phyloP scores from a whole-genome alignment of 1,139 yeast genomes.

The Lodderomyces orthopsilosis region DNA sequence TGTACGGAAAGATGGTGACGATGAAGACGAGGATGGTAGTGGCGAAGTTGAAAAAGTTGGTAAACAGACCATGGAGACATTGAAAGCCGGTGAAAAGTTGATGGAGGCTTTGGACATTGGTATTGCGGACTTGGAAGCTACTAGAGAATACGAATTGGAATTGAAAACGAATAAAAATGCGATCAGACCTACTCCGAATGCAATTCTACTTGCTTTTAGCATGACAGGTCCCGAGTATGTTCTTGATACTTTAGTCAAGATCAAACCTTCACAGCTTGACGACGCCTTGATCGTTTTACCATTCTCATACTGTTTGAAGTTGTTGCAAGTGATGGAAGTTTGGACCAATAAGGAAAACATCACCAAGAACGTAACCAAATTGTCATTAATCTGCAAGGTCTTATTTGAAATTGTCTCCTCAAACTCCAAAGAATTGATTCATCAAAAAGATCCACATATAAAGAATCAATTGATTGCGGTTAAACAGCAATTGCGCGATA shows the following conservation, averaged over 20 bases:
- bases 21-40: constrained; percentile 37
- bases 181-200: constrained; percentile 59
- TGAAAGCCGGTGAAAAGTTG: constrained; percentile 91
- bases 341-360: constrained; percentile 61
- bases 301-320: constrained; percentile 72
- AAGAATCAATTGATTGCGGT: constrained; percentile 59
- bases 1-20: constrained; percentile 23
- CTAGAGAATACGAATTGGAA: constrained; percentile 43
- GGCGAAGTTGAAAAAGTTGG: constrained; percentile 61
- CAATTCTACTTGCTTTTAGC: constrained; percentile 68
- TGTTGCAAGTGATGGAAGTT: constrained; percentile 68
- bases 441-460: constrained; percentile 61
- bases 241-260: constrained; percentile 62
- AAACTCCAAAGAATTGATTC: constrained; percentile 72
- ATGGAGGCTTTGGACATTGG: constrained; percentile 93
- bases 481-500: constrained; percentile 52
- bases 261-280: constrained; percentile 82
- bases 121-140: constrained; percentile 62
- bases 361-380: constrained; percentile 42
- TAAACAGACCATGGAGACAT: constrained; percentile 84
- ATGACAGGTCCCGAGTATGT: constrained; percentile 78
- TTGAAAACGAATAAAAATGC: constrained; percentile 44
- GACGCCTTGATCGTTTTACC: constrained; percentile 91
- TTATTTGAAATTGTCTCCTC: constrained; percentile 69
- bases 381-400: constrained; percentile 69